Percentiles rank a stretch among this genome's conserved stretches.
phyloP scores from a whole-genome alignment of 2,329 filamentous ascomycete genomes.

The Ophiostoma populinum region DNA sequence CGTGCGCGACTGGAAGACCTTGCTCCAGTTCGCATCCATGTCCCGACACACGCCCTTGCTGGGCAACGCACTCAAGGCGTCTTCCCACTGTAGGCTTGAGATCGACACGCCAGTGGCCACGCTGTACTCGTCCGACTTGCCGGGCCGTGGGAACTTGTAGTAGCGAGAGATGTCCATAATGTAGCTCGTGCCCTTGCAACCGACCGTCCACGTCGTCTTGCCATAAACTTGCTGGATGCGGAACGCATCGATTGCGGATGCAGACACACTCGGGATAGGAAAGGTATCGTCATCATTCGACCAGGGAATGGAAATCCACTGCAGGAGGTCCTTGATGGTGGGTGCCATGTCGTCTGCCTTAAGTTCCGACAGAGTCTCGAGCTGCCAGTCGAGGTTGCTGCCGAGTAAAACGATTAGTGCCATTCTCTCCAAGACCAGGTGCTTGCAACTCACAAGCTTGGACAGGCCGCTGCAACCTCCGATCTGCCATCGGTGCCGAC shows the following conservation, averaged over 20 bases:
- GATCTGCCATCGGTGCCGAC: conserved; percentile 3
- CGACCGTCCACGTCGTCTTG: conserved; percentile 19
- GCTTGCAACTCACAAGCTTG: conserved; percentile 16
- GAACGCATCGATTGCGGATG: conserved; percentile 5
- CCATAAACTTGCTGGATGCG: conserved; percentile 16
- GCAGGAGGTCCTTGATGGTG: conserved; percentile 13
- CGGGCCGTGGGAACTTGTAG: conserved; percentile 15
- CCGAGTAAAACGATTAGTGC: conserved; percentile 10
- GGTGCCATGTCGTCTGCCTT: conserved; percentile 9
- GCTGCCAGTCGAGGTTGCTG: conserved; percentile 22
- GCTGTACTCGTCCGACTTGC: background rate
- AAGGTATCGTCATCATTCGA: conserved; percentile 12
- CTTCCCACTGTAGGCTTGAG: conserved; percentile 3
- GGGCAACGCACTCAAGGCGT: conserved; percentile 1
- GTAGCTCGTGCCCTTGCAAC: conserved; percentile 17
- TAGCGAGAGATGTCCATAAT: conserved; percentile 20
- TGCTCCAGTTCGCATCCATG: conserved; percentile 4
- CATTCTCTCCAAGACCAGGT: background rate
- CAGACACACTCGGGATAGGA: conserved; percentile 14
- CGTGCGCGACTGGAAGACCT: conserved; percentile 5
- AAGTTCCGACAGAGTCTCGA: conserved; percentile 17
- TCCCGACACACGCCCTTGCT: background rate
- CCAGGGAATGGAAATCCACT: conserved; percentile 13
- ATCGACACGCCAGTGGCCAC: conserved; percentile 3
- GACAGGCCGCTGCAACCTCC: conserved; percentile 16